These are phyloP conservation scores for Phyllosticta citrichinensis DNA, from an alignment of 2,329 filamentous ascomycete genomes.

Conservation along the genomic window DNA sequence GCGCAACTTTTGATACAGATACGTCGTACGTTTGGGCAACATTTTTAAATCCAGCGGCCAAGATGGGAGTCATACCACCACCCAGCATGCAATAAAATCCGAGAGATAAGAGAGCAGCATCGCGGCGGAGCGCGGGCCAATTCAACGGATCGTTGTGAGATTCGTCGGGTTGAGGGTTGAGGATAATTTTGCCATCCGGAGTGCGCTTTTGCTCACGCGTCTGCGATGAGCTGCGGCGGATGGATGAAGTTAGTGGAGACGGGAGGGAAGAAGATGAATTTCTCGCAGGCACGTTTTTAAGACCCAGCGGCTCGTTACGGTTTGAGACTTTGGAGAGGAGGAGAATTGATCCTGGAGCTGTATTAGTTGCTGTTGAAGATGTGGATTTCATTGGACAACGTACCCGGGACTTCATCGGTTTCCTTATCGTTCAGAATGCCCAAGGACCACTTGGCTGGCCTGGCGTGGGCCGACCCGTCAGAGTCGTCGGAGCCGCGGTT, in stretches of 20 bases:
- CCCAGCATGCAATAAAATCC: conserved; percentile 91
- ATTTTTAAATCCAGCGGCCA: conserved; percentile 81
- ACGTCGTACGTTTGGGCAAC: conserved; percentile 61
- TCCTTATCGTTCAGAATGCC: conserved; percentile 74
- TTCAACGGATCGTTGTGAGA: conserved; percentile 86
- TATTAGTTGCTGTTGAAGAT: background rate
- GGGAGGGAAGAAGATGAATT: conserved; percentile 47
- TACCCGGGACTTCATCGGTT: conserved; percentile 83
- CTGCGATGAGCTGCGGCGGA: conserved; percentile 10
- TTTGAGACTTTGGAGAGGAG: conserved; percentile 46
- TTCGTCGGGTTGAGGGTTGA: conserved; percentile 88
- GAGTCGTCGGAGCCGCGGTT: background rate
- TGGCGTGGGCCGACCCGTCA: background rate
- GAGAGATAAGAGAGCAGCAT: conserved; percentile 67
- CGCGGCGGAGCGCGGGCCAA: conserved; percentile 75
- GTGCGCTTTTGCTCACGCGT: conserved; percentile 59
- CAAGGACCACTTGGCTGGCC: conserved; percentile 43
- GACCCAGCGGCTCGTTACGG: conserved; percentile 52
- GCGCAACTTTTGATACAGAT: conserved; percentile 60
- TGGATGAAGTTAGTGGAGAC: conserved; percentile 24
- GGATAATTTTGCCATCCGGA: conserved; percentile 68
- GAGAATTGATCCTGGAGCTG: conserved; percentile 46
- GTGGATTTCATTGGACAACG: conserved; percentile 14
- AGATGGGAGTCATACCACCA: conserved; percentile 80
- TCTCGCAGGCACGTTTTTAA: conserved; percentile 52